These are phyloP conservation scores for Pseudogymnoascus sp. DNA, from an alignment of 2,329 filamentous ascomycete genomes.

Conservation along the genomic window DNA sequence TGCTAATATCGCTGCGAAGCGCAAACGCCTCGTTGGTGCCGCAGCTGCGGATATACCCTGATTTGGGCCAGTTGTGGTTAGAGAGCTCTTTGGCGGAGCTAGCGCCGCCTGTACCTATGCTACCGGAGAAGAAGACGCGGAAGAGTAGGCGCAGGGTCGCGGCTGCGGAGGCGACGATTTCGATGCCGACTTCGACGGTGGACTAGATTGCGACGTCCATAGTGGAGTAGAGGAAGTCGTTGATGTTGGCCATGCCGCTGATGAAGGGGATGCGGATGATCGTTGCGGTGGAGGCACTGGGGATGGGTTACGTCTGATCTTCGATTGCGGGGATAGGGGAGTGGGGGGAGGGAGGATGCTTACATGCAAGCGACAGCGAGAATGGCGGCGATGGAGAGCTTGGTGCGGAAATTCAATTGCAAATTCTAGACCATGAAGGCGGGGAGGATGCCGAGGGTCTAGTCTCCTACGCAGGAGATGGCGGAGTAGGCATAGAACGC, in stretches of 20 bases:
- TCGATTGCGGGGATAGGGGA: too few relatives aligned
- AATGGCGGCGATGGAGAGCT: conserved; percentile 29
- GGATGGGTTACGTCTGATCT: background rate
- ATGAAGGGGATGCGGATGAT: conserved; percentile 26
- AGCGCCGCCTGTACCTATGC: too few relatives aligned
- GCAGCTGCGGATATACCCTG: background rate
- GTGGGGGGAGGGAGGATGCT: conserved; percentile 14
- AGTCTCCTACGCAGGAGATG: conserved; percentile 33
- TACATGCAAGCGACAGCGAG: conserved; percentile 32
- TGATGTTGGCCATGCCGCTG: conserved; percentile 15
- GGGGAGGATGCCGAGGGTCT: conserved; percentile 34
- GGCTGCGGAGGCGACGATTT: conserved; percentile 19
- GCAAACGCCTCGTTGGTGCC: background rate
- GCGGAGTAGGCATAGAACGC: conserved; percentile 34
- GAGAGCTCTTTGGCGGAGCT: background rate
- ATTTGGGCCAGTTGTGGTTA: background rate
- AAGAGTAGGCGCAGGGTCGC: conserved; percentile 24
- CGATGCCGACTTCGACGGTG: conserved; percentile 22
- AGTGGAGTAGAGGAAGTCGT: conserved; percentile 24
- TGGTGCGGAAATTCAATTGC: conserved; percentile 33
- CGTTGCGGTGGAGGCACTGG: conserved; percentile 23
- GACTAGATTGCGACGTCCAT: conserved; percentile 22
- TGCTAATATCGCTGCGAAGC: background rate
- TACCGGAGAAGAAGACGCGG: conserved; percentile 17
- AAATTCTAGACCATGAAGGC: conserved; percentile 35